phyloP scores from a whole-genome alignment of 2,329 filamentous ascomycete genomes.

The Celoporthe dispersa region DNA sequence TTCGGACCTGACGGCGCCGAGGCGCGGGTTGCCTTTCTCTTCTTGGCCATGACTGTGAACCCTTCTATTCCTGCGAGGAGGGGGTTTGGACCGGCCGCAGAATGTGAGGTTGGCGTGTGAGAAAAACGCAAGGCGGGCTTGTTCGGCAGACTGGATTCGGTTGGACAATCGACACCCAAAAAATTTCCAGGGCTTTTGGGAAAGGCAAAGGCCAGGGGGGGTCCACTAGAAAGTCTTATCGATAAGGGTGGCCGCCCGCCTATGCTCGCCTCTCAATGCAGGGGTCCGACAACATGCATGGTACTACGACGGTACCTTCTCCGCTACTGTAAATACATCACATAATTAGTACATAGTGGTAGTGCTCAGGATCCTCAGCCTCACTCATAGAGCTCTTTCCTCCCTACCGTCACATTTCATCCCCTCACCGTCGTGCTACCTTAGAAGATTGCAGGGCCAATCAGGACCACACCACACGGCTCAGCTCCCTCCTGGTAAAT shows the following conservation, averaged over 20 bases:
- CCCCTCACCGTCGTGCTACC: not conserved
- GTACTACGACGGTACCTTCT: not conserved
- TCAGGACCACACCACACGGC: not conserved
- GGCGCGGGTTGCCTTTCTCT: slow-evolving; percentile 70
- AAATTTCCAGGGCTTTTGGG: slow-evolving; percentile 3
- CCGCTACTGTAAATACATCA: not conserved
- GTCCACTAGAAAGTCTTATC: slow-evolving; percentile 20
- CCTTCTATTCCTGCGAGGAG: not conserved
- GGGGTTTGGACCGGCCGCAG: not conserved
- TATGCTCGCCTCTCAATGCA: not conserved
- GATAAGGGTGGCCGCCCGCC: slow-evolving; percentile 9
- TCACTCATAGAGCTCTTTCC: not conserved
- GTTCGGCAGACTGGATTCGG: not conserved
- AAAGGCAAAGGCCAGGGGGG: not conserved
- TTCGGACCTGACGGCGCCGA: slow-evolving; percentile 54
- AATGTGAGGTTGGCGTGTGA: not conserved
- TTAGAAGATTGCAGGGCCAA: not conserved
- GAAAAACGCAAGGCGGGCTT: not conserved
- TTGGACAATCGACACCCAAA: not conserved
- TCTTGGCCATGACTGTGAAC: slow-evolving; percentile 58
- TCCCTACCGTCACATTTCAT: not conserved
- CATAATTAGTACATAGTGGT: not conserved
- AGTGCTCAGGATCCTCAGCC: not conserved
- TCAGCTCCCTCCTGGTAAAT: not conserved
- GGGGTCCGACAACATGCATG: not conserved